A percentile compares a stretch with the other conserved stretches of the same genome.
phyloP scores from a whole-genome alignment of 2,329 filamentous ascomycete species.

The Cercospora sesami region DNA sequence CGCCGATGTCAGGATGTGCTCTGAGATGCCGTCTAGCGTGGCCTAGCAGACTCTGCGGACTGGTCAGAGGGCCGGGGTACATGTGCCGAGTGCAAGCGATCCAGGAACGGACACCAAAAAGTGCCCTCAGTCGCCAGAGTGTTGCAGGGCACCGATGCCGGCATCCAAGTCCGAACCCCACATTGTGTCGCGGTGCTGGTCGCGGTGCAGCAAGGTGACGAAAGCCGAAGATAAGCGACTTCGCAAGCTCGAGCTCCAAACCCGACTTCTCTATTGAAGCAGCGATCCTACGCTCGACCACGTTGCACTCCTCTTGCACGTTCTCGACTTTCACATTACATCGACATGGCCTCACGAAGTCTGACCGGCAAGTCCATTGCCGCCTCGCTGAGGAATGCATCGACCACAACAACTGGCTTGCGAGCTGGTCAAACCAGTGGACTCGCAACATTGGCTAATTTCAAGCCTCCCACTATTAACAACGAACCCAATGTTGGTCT shows the following conservation, averaged over 20 bases:
- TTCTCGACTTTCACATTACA: neutral
- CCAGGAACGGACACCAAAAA: constrained; percentile 5
- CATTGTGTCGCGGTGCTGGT: neutral
- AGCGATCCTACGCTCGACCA: neutral
- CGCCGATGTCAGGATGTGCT: neutral
- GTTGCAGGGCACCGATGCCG: neutral
- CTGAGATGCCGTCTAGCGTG: neutral
- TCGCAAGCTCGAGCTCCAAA: constrained; percentile 11
- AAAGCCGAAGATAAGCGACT: constrained; percentile 19
- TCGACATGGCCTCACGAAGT: constrained; percentile 19
- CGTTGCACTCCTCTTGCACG: neutral
- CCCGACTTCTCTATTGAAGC: neutral
- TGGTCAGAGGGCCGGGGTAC: neutral
- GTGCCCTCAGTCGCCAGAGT: neutral
- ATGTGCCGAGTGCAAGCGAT: constrained; percentile 10
- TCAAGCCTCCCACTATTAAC: constrained; percentile 80
- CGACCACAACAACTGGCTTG: constrained; percentile 12
- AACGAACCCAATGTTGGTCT: constrained; percentile 91
- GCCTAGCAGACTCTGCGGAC: neutral
- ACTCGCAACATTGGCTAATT: constrained; percentile 68
- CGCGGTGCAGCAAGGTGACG: neutral
- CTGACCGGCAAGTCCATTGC: constrained; percentile 15
- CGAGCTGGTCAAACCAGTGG: constrained; percentile 30
- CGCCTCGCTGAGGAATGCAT: constrained; percentile 8
- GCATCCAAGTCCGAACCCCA: constrained; percentile 10